Base-by-base conservation (phyloP, 1,284 basidiomycete genomes). In the Abortiporus biennis region DNA sequence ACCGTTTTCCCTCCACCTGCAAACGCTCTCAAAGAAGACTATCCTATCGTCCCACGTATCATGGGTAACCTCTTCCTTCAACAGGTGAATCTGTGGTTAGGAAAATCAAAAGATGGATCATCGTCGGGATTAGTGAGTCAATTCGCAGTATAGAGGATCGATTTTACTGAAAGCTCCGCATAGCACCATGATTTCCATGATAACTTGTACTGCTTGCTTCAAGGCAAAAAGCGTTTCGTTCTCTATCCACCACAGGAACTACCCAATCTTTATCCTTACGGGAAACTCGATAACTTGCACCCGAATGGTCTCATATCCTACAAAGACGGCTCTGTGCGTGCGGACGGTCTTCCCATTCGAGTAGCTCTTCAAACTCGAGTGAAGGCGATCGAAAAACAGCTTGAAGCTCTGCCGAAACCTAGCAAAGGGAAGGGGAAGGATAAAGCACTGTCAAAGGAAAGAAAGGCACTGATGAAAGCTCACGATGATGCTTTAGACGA, bases 181-280 rank as follows among this genome's bases (percentile, higher is more conserved):
- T 40, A 61, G 58, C 59, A 61, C 38, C 61, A 63, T 32, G 61
- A 63, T 45, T 62, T 61, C 39, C 61, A 63, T 45, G 61, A 63
- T 51, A 63, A 63, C 38, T 54, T 63, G 15, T 63, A 63, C 48
- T 56, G 57, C 43, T 54, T 63, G 4, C 51, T 63, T 3, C 50
- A 53, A 23, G 61, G 61, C 16, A 46, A 46, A 24, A 63, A 63
- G 42, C 60, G 61, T 22, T 63, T 63, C 46, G 57, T 62, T 29
- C 55, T 63, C 40, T 62, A 56, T 39, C 60, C 60, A 1, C 60
- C 61, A 1, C 34, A 47, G 1, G 56, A 58, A 44, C 30, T 54
- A 6, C 30, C 46, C 16, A 42, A 61, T 29, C 53, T 62, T 12
- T 56, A 58, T 17, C 58, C 61, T 1, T 48, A 61, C 40, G 59